phyloP scores from a whole-genome alignment of 305 asterid species.

The Fraxinus sp. region DNA sequence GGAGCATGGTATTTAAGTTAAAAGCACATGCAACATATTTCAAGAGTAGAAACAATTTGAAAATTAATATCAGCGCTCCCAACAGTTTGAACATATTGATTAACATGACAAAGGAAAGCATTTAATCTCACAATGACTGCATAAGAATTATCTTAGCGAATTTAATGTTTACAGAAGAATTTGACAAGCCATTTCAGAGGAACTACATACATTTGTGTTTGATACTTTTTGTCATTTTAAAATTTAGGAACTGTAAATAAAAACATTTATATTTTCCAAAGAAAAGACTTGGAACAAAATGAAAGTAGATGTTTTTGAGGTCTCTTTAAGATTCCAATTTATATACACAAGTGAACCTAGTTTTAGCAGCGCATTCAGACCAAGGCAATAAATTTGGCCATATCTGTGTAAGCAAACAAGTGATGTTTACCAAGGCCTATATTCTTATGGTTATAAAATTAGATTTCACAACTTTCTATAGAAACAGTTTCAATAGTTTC shows the following conservation, averaged over 20 bases:
- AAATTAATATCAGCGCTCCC: not conserved
- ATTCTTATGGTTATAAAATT: not conserved
- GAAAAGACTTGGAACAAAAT: not conserved
- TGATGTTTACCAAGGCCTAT: constrained; percentile 10
- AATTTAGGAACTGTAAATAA: constrained; percentile 9
- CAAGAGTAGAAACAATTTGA: not conserved
- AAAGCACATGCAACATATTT: not conserved
- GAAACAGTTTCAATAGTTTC: not conserved
- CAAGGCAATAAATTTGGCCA: not conserved
- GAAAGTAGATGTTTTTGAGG: constrained; percentile 1
- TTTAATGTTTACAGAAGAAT: not conserved
- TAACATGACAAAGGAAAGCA: not conserved
- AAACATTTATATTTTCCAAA: constrained; percentile 4
- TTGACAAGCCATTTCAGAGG: constrained; percentile 11
- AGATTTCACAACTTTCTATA: constrained; percentile 8
- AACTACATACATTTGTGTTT: not conserved
- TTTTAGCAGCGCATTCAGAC: constrained; percentile 1
- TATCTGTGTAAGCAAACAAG: not conserved
- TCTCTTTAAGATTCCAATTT: constrained; percentile 10
- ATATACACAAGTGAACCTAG: not conserved
- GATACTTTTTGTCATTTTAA: not conserved
- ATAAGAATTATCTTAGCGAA: not conserved
- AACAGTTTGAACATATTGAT: constrained; percentile 6
- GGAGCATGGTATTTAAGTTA: not conserved
- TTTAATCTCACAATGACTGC: not conserved